phyloP scores from a whole-genome alignment of 495 filamentous ascomycete genomes.

The Trichoderma orchidacearum region DNA sequence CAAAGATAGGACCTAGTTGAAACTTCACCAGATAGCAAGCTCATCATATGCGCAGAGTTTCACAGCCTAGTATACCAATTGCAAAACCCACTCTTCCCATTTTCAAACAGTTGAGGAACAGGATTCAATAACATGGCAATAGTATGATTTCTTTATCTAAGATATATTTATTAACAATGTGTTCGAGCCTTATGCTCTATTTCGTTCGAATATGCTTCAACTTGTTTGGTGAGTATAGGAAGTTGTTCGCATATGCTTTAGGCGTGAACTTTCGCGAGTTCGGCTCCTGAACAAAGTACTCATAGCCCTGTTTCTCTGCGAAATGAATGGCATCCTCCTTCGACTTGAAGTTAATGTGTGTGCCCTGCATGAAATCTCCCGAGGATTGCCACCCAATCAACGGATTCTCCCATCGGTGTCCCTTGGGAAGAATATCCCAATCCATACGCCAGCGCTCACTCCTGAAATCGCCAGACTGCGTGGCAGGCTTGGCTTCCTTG shows the following conservation, averaged over 20 bases:
- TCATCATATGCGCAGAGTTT: too few relatives aligned
- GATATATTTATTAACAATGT: constrained; percentile 15
- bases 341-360: constrained; percentile 72
- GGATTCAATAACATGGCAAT: too few relatives aligned
- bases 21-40: too few relatives aligned
- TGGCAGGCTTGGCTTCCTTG: constrained; percentile 77
- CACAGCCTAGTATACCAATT: too few relatives aligned
- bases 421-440: constrained; percentile 81
- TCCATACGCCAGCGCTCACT: constrained; percentile 90
- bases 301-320: constrained; percentile 96
- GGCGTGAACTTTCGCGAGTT: constrained; percentile 73
- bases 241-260: constrained; percentile 97
- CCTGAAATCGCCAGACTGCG: constrained; percentile 81
- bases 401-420: constrained; percentile 93
- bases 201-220: constrained; percentile 91
- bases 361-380: constrained; percentile 85
- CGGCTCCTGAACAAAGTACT: constrained; percentile 97
- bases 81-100: too few relatives aligned
- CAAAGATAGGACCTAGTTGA: too few relatives aligned
- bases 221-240: constrained; percentile 68
- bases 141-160: neutral
- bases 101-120: too few relatives aligned
- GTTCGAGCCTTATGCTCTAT: constrained; percentile 30
- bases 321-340: constrained; percentile 95
- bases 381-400: constrained; percentile 98